A percentile compares a stretch with the other conserved stretches of the same genome.
Conservation (phyloP, 805 yeast species). For the Metschnikowia cubensis region DNA sequence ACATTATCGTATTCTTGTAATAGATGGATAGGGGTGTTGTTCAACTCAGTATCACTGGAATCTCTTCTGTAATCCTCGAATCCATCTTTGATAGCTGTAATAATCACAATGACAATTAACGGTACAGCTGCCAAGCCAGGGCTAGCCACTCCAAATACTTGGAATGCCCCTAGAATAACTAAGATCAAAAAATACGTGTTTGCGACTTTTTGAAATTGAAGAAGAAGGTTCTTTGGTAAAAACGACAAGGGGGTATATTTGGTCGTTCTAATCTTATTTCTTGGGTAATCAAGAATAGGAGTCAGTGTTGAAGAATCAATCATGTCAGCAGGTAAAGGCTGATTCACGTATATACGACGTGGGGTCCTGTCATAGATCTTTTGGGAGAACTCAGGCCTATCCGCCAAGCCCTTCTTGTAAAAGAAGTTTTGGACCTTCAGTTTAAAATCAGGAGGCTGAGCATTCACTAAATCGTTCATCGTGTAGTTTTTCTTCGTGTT, state of each 20-base stretch:
- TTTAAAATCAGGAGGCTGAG: conserved; percentile 12
- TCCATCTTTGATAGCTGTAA: conserved; percentile 78
- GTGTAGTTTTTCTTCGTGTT: conserved; percentile 6
- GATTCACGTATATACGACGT: conserved; percentile 47
- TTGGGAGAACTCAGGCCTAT: conserved; percentile 33
- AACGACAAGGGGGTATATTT: conserved; percentile 90
- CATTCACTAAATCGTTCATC: conserved; percentile 11
- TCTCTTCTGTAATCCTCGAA: conserved; percentile 78
- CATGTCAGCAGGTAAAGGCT: conserved; percentile 44
- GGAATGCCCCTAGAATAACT: conserved; percentile 75
- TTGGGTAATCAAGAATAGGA: conserved; percentile 60
- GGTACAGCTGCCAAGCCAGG: conserved; percentile 78
- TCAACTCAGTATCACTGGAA: conserved; percentile 65
- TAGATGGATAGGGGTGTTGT: conserved; percentile 59
- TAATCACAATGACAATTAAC: conserved; percentile 66
- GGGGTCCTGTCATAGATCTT: conserved; percentile 37
- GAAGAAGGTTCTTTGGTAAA: conserved; percentile 74
- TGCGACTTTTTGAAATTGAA: conserved; percentile 78
- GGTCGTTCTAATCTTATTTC: conserved; percentile 93
- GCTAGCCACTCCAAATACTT: conserved; percentile 75
- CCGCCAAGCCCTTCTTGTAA: conserved; percentile 19
- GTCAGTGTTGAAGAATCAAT: conserved; percentile 50
- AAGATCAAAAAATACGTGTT: conserved; percentile 79
- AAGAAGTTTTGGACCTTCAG: conserved; percentile 15
- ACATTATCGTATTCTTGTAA: conserved; percentile 52